A percentile compares a stretch with the other conserved stretches of the same genome.
phyloP scores from a whole-genome alignment of 1,284 basidiomycete species.

The Wallemia hederae region DNA sequence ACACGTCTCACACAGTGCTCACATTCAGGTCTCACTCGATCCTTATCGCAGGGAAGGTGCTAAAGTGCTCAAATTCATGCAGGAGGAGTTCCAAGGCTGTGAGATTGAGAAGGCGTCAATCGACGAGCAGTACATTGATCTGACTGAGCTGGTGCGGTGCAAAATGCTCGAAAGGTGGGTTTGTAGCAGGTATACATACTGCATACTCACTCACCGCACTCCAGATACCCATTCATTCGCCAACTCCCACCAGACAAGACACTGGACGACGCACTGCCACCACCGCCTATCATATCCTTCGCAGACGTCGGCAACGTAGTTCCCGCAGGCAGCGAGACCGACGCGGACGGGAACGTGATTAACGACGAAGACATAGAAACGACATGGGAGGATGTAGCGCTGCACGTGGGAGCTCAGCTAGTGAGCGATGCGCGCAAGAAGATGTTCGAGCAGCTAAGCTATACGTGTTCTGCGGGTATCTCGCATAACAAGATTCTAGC shows the following conservation, averaged over 20 bases:
- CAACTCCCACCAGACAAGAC: background rate
- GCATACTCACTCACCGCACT: background rate
- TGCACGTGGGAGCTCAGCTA: slow-evolving; percentile 63
- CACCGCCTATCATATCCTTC: background rate
- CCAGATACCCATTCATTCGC: background rate
- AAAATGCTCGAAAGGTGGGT: slow-evolving; percentile 30
- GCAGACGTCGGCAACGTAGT: background rate
- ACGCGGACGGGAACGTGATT: background rate
- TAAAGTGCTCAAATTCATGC: slow-evolving; percentile 66
- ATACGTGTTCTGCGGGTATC: slow-evolving; percentile 88
- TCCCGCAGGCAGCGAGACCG: background rate
- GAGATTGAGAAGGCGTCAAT: slow-evolving; percentile 46
- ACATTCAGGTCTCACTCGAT: slow-evolving; percentile 56
- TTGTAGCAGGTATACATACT: too few relatives aligned
- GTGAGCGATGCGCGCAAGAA: slow-evolving; percentile 46
- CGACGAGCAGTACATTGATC: slow-evolving; percentile 58
- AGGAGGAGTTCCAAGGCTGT: slow-evolving; percentile 29
- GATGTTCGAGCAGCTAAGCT: slow-evolving; percentile 44
- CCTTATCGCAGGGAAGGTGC: slow-evolving; percentile 68
- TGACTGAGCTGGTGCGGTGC: slow-evolving; percentile 45
- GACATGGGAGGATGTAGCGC: slow-evolving; percentile 75
- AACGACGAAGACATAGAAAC: slow-evolving; percentile 16
- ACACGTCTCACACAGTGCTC: slow-evolving; percentile 7
- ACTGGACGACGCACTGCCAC: background rate
- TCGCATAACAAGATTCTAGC: slow-evolving; percentile 78